These are phyloP conservation scores for Verticillium dahliae DNA, from an alignment of 2,329 filamentous ascomycete genomes.

Conservation along the genomic window DNA sequence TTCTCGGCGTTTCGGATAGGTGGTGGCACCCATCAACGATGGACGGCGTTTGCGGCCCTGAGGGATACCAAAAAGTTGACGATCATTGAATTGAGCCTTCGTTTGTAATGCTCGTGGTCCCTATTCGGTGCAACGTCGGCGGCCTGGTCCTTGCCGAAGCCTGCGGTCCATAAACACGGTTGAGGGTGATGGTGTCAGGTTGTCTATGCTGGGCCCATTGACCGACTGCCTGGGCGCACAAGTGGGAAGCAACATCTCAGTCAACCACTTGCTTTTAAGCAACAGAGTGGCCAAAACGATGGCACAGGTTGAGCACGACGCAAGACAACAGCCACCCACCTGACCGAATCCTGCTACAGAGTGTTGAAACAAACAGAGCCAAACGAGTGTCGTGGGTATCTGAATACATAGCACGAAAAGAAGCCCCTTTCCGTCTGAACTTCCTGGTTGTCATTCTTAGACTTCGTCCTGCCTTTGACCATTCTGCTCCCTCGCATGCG, in stretches of 20 bases:
- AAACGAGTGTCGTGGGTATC: slow-evolving; percentile 11
- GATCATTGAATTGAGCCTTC: background rate
- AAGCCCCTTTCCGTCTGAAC: background rate
- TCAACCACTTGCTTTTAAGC: too few relatives aligned
- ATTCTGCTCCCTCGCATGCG: slow-evolving; percentile 24
- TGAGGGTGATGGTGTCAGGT: background rate
- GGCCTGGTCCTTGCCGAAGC: background rate
- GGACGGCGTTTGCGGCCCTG: slow-evolving; percentile 1
- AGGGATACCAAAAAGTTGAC: background rate
- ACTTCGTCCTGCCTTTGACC: slow-evolving; percentile 14
- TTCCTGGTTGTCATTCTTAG: background rate
- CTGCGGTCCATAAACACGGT: background rate
- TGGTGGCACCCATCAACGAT: background rate
- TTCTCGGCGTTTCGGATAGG: slow-evolving; percentile 1
- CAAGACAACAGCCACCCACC: slow-evolving; percentile 1
- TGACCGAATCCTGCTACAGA: background rate
- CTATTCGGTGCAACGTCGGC: background rate
- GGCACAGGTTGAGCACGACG: background rate
- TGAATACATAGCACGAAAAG: background rate
- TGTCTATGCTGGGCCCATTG: too few relatives aligned
- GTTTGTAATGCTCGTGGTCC: background rate
- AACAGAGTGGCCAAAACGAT: too few relatives aligned
- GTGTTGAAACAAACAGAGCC: slow-evolving; percentile 1
- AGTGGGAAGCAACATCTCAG: background rate
- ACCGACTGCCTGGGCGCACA: too few relatives aligned